Evolutionary conservation across 2,329 filamentous ascomycete species (phyloP), one percentile per base, ranked within the genome.

Genomic region (Lasiodiplodia gonubiensis): DNA sequence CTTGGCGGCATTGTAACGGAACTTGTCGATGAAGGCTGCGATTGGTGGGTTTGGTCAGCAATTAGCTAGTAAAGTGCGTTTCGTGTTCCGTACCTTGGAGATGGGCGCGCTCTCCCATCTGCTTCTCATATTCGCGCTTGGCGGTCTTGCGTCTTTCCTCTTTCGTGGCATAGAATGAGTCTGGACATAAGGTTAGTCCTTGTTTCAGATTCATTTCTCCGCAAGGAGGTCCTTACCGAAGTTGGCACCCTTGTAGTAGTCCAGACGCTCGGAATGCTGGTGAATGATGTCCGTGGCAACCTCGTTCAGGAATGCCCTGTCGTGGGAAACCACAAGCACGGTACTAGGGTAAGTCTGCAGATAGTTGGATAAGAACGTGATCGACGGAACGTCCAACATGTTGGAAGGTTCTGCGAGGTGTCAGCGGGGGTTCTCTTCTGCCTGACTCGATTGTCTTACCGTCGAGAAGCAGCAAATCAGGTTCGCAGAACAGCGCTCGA

Each of bases 331-430:
- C 65, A 99, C 94, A 16, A 99, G 86, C 33, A 99, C 89, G 2
- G 95, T 98, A 80, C 93, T 97, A 48, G 94, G 94, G 77, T 99
- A 99, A 59, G 85, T 85, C 79, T 97, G 94, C 10, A 99, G 90
- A 77, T 99, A 99, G 76, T 94, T 94, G 57, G 94, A 92, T 78
- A 99, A 87, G 88, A 98, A 99, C 67, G 95, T 96, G 77, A 99
- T 98, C 27, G 95, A 98, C n/a, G 95, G 95, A 68, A 99, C 95
- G 82, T 98, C 95, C 92, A 99, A 93, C 94, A 98, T 98, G 89
- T 98, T 98, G 67, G 94, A 98, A 82, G 95, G 95, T 89, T 99
- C 95, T 84, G 59, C 49, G 42, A 33, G 25, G 54, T 55, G 67
- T 67, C 57, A 64, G 67, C 46, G 42, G 42, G 39, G 27, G 61